These are phyloP conservation scores for Cutaneotrichosporon cavernicola DNA, from an alignment of 1,284 basidiomycete species.

Conservation along the genomic window DNA sequence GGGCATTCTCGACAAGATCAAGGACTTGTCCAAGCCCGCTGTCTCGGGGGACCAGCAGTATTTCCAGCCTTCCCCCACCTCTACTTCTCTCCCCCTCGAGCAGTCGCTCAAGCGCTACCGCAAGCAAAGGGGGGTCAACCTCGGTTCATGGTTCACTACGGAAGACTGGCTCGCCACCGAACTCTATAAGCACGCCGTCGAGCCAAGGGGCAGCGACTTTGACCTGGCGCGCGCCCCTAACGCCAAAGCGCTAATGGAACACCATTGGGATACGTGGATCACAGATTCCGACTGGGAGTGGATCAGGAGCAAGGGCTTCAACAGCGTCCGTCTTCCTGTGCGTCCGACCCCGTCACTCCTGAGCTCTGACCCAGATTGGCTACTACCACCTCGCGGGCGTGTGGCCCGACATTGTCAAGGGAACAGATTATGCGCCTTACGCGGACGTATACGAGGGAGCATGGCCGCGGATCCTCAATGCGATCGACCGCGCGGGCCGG, in stretches of 20 bases:
- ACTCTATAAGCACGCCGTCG: slow-evolving; percentile 51
- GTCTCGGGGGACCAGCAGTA: slow-evolving; percentile 11
- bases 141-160: slow-evolving; percentile 71
- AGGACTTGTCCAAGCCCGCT: slow-evolving; percentile 25
- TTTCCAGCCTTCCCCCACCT: slow-evolving; percentile 13
- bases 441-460: slow-evolving; percentile 66
- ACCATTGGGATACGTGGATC: slow-evolving; percentile 81
- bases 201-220: slow-evolving; percentile 59
- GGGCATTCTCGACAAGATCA: slow-evolving; percentile 50
- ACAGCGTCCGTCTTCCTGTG: slow-evolving; percentile 79
- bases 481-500: slow-evolving; percentile 63
- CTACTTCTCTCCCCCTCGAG: slow-evolving; percentile 24
- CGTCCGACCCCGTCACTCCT: slow-evolving; percentile 32
- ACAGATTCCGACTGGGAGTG: slow-evolving; percentile 68
- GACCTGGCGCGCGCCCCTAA: slow-evolving; percentile 62
- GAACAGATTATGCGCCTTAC: slow-evolving; percentile 69
- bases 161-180: slow-evolving; percentile 69
- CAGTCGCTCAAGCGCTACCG: slow-evolving; percentile 61
- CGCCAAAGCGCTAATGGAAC: slow-evolving; percentile 65
- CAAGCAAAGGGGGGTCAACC: slow-evolving; percentile 77
- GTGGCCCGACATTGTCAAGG: slow-evolving; percentile 64
- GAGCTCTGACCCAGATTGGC: slow-evolving; percentile 59
- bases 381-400: slow-evolving; percentile 70
- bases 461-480: slow-evolving; percentile 67
- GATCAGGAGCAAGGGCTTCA: slow-evolving; percentile 72